These are phyloP conservation scores for Globisporangium heterothallicum DNA, from an alignment of 352 stramenopile genomes.

Conservation along the genomic window DNA sequence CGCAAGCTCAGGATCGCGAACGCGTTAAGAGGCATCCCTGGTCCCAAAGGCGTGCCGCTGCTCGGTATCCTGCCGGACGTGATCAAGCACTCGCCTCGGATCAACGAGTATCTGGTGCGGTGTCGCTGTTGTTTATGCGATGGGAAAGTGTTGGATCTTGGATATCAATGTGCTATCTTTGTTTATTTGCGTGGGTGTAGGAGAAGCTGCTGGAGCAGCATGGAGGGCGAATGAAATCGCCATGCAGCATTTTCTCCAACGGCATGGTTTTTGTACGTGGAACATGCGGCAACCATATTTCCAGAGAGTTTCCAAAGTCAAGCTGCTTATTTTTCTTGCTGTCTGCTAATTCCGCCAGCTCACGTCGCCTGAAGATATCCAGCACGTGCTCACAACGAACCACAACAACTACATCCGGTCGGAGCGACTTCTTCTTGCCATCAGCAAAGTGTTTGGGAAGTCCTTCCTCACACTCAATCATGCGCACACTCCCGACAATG, in stretches of 20 bases:
- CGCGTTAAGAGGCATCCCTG: conserved; percentile 1
- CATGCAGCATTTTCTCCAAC: conserved; percentile 62
- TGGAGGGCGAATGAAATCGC: conserved; percentile 54
- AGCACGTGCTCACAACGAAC: conserved; percentile 59
- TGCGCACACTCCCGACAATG: conserved; percentile 36
- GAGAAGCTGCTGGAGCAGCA: conserved; percentile 36
- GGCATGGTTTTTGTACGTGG: conserved; percentile 42
- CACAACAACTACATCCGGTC: conserved; percentile 69
- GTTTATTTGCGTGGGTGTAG: no score
- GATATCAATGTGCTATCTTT: no score
- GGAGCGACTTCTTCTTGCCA: conserved; percentile 49
- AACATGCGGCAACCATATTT: no score
- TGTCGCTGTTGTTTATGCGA: background rate
- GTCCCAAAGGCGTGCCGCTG: conserved; percentile 7
- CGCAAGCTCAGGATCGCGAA: conserved; percentile 5
- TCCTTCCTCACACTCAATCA: conserved; percentile 71
- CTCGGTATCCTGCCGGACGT: conserved; percentile 7
- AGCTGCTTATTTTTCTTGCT: background rate
- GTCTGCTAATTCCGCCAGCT: conserved; percentile 15
- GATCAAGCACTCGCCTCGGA: conserved; percentile 2
- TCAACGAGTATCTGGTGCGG: conserved; percentile 13
- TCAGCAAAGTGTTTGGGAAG: conserved; percentile 56
- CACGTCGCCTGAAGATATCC: conserved; percentile 46
- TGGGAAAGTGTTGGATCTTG: no score
- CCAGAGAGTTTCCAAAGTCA: no score